A percentile compares a stretch with the other conserved stretches of the same genome.
Evolutionary conservation across 495 filamentous ascomycete genomes (phyloP).

Genomic region (Astrothelium macrocarpum): DNA sequence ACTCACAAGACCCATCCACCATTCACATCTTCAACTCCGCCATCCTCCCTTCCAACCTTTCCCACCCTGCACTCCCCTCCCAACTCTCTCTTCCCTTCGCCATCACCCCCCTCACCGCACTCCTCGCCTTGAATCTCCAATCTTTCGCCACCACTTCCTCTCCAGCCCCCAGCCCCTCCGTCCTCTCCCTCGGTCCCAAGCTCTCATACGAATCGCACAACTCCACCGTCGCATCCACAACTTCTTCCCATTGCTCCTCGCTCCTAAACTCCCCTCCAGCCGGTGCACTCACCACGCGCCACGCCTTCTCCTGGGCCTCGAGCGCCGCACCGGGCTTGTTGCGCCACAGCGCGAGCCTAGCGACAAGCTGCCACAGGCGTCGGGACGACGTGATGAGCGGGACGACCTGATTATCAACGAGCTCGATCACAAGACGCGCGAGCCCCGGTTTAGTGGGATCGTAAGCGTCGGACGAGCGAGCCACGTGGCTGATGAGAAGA

Average conservation of each 20-base stretch:
- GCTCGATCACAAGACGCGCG: conserved; percentile 50
- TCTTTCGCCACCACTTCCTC: conserved; percentile 44
- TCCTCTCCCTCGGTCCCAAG: conserved; percentile 44
- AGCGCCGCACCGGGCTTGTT: conserved; percentile 59
- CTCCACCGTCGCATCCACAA: conserved; percentile 56
- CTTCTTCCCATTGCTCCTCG: conserved; percentile 45
- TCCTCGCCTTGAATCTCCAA: conserved; percentile 85
- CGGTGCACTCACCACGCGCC: conserved; percentile 54
- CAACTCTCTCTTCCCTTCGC: conserved; percentile 74
- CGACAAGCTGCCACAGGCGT: conserved; percentile 64
- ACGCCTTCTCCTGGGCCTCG: conserved; percentile 78
- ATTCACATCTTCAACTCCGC: conserved; percentile 56
- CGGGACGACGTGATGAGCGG: conserved; percentile 76
- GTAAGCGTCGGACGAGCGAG: conserved; percentile 30
- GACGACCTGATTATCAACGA: conserved; percentile 60
- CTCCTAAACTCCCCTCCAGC: conserved; percentile 33
- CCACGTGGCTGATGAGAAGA: conserved; percentile 59
- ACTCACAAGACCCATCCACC: no score
- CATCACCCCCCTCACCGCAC: conserved; percentile 68
- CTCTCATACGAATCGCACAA: conserved; percentile 58
- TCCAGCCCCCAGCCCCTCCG: conserved; percentile 36
- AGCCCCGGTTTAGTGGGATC: conserved; percentile 29
- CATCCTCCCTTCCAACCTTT: conserved; percentile 48
- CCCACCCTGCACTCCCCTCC: conserved; percentile 69
- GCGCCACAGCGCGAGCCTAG: conserved; percentile 60